These are phyloP conservation scores for Populus hybrid DNA, from an alignment of 441 rosid genomes.

Conservation along the genomic window DNA sequence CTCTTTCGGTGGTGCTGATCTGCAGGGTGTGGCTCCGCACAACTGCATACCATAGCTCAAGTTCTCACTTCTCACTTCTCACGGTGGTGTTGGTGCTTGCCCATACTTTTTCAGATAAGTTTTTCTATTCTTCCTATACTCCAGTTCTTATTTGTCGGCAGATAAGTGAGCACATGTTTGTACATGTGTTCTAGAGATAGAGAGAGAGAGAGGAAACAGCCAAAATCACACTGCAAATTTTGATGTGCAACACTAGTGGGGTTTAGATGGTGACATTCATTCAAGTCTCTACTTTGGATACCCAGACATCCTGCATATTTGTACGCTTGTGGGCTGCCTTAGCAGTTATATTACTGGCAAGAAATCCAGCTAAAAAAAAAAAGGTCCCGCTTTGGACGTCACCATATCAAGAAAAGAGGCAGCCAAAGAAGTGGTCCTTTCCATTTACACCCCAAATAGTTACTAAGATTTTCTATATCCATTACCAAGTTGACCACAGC, in stretches of 20 bases:
- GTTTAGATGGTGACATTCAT: slow-evolving; percentile 16
- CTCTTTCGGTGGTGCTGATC: background rate
- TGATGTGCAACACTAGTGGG: background rate
- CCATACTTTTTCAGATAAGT: background rate
- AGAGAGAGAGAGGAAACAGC: background rate
- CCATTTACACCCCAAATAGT: background rate
- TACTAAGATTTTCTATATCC: background rate
- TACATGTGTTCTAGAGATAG: background rate
- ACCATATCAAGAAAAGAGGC: slow-evolving; percentile 20
- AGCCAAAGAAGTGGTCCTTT: slow-evolving; percentile 23
- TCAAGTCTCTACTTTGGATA: slow-evolving; percentile 34
- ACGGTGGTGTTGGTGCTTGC: background rate
- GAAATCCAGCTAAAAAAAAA: slow-evolving; percentile 13
- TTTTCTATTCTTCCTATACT: background rate
- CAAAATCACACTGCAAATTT: background rate
- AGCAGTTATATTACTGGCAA: slow-evolving; percentile 27
- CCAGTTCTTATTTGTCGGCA: background rate
- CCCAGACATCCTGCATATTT: slow-evolving; percentile 32
- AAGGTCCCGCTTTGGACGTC: slow-evolving; percentile 34
- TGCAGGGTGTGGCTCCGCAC: background rate
- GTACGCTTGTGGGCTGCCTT: slow-evolving; percentile 35
- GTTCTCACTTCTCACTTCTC: background rate
- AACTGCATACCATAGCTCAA: background rate
- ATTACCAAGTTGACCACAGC: background rate
- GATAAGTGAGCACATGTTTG: too few species aligned